Percentiles rank a stretch among this genome's conserved stretches.
Conservation (phyloP, 139 green algal species). For the Chlamydomonas sp. region DNA sequence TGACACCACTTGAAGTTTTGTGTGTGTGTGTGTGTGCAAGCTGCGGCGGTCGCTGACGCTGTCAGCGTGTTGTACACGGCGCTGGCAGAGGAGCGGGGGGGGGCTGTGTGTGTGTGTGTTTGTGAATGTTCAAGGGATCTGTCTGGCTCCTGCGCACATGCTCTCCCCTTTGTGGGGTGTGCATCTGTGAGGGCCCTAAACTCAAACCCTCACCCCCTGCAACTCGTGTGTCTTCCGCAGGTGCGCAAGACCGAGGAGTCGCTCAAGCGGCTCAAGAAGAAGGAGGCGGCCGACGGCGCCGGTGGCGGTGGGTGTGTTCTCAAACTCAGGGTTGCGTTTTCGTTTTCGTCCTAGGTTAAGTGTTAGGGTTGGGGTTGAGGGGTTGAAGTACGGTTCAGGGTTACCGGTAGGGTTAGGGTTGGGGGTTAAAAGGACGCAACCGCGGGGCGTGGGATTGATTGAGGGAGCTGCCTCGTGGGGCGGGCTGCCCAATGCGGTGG, state of each 20-base stretch:
- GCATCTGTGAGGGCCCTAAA: no score
- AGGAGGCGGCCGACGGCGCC: neutral
- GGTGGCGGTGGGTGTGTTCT: constrained; percentile 1
- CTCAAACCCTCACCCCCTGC: no score
- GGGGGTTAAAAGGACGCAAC: neutral
- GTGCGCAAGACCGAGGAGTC: constrained; percentile 80
- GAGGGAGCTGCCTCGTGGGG: no score
- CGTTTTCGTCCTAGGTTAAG: neutral
- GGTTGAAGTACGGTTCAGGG: neutral
- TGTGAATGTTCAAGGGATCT: no score
- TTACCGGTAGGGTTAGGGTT: neutral
- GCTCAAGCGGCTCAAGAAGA: constrained; percentile 79
- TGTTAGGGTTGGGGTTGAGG: neutral
- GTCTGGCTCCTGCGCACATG: no score
- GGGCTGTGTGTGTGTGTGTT: no score
- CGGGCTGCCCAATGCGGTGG: neutral
- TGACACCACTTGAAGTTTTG: no score
- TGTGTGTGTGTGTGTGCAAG: no score
- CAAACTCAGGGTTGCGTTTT: neutral
- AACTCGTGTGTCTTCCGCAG: no score
- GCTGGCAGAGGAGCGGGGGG: constrained; percentile 69
- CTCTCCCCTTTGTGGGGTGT: no score
- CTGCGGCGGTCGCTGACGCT: no score
- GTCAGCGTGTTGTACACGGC: constrained; percentile 31
- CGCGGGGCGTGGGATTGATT: no score